Evolutionary conservation across 2,329 filamentous ascomycete species (phyloP), one percentile per base, ranked within the genome.

Genomic region (Botrytis sinoallii): DNA sequence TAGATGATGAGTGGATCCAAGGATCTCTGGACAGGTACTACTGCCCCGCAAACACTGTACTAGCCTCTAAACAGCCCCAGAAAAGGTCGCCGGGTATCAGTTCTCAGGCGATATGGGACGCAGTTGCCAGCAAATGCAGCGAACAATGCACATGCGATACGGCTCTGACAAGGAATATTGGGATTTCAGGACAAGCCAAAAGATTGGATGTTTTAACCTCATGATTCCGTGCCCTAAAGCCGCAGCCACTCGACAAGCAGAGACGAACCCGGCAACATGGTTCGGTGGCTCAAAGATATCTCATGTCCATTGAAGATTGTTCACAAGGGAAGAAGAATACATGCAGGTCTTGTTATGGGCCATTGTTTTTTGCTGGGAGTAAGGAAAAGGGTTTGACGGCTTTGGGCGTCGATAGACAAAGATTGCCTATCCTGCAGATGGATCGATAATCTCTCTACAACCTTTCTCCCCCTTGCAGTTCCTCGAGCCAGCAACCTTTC

Each of bases 1-100:
- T 57, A 46, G 60, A 72, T 67, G 63, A 61, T 72, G 40, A 52
- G 40, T 72, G 46, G 71, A 67, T 59, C 32, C 61, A 35, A 25
- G 32, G 29, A 55, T 72, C 25, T 48, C 52, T 32, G 40, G 42
- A 57, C 59, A 57, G 65, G 44, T 44, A 22, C 42, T 32, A 55
- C 32, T 60, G 71, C 71, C 64, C 71, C 71, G 52, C 71, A 72
- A 72, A 40, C 29, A 68, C 40, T 16, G 44, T 52, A 32, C 63
- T 72, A 46, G 32, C 38, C 29, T 72, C 22, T 72, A 42, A 52
- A 20, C 32, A 32, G 61, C 40, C 44, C 52, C 32, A 68, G 48
- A 29, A 68, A 68, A 68, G 25, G 40, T n/a, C 32, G 64, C 52
- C 32, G 52, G 48, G 46, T 68, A n/a, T 57, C 55, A 64, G n/a